Conservation (phyloP, 2,329 filamentous ascomycete genomes). For the Paramyrothecium sp. region DNA sequence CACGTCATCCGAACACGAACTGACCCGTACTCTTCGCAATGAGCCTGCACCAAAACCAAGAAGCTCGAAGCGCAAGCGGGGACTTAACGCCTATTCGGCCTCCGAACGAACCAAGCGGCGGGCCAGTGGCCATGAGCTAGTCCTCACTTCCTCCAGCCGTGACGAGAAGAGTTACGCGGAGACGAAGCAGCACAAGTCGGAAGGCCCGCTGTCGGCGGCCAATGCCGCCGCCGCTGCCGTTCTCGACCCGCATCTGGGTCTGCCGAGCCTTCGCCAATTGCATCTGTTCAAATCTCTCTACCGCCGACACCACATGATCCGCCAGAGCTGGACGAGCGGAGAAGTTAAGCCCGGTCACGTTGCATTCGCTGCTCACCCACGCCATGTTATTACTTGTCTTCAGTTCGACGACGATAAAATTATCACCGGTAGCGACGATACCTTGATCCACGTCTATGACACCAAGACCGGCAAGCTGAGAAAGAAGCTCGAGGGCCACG, state of each 20-base stretch:
- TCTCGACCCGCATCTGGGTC: conserved; percentile 75
- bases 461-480: conserved; percentile 88
- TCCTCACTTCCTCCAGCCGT: conserved; percentile 28
- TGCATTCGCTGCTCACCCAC: conserved; percentile 92
- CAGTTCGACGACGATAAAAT: conserved; percentile 99
- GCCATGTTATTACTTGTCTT: conserved; percentile 94
- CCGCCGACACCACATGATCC: conserved; percentile 86
- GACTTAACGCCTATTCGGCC: conserved; percentile 39
- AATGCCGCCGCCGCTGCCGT: conserved; percentile 81
- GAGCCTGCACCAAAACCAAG: conserved; percentile 44
- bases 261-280: conserved; percentile 75
- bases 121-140: conserved; percentile 43
- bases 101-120: conserved; percentile 55
- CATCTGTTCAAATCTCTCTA: conserved; percentile 97
- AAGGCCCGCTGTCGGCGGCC: conserved; percentile 84
- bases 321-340: conserved; percentile 87
- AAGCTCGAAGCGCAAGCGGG: conserved; percentile 57
- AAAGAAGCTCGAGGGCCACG: conserved; percentile 84
- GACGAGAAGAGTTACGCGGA: conserved; percentile 39
- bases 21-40: conserved; percentile 38
- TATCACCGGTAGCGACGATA: conserved; percentile 94
- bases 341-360: conserved; percentile 84
- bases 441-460: conserved; percentile 96
- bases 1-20: conserved; percentile 52
- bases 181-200: conserved; percentile 56